These are phyloP conservation scores for Blastomyces percursus DNA, from an alignment of 2,329 filamentous ascomycete genomes.

Conservation along the genomic window DNA sequence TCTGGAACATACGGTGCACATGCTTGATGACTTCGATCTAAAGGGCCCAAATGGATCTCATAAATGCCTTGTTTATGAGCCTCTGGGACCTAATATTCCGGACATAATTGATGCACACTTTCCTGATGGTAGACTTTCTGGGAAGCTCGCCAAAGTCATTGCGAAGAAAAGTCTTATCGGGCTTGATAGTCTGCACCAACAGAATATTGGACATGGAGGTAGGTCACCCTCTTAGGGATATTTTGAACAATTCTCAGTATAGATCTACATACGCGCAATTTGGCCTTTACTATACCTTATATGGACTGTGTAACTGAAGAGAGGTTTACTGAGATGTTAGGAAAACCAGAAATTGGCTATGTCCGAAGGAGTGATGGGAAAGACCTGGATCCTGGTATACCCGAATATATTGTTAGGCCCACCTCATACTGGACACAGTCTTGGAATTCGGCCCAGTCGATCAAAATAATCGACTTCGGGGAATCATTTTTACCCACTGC, in stretches of 20 bases:
- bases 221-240: slow-evolving; percentile 7
- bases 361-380: slow-evolving; percentile 19
- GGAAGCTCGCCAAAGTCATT: slow-evolving; percentile 32
- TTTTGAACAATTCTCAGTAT: slow-evolving; percentile 11
- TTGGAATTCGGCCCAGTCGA: slow-evolving; percentile 13
- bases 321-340: slow-evolving; percentile 17
- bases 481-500: slow-evolving; percentile 24
- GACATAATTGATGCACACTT: slow-evolving; percentile 27
- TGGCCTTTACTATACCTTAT: slow-evolving; percentile 17
- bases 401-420: slow-evolving; percentile 20
- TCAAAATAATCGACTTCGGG: slow-evolving; percentile 33
- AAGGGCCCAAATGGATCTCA: slow-evolving; percentile 38
- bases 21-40: slow-evolving; percentile 31
- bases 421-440: slow-evolving; percentile 8
- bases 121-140: slow-evolving; percentile 28
- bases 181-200: slow-evolving; percentile 30
- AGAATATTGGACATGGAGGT: slow-evolving; percentile 33
- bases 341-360: slow-evolving; percentile 19
- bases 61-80: slow-evolving; percentile 33
- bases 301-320: slow-evolving; percentile 13
- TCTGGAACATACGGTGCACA: slow-evolving; percentile 24
- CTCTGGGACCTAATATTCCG: slow-evolving; percentile 33
- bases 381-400: slow-evolving; percentile 15
- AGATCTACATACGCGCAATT: slow-evolving; percentile 23
- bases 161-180: slow-evolving; percentile 31